Base-by-base conservation (phyloP, 2,329 filamentous ascomycete genomes). In the Neonectria ditissima region DNA sequence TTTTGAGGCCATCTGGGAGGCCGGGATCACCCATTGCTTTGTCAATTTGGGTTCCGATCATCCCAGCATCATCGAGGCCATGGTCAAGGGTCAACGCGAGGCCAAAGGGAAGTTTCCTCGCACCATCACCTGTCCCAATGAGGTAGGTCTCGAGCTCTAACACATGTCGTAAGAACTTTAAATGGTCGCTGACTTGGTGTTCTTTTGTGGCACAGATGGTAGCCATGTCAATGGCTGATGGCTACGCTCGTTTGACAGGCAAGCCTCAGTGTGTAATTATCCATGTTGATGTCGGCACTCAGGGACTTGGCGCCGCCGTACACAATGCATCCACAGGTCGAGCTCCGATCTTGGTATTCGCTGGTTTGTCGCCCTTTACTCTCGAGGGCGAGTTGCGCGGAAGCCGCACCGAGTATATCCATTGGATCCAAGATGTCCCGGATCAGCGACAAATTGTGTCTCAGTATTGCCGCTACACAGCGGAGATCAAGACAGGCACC, bases 401-500 rank as follows among this genome's bases (percentile, higher is more conserved):
- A 13, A 90, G 86, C n/a, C 84, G 92, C 57, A 94, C 91, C 1
- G 92, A 95, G 78, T 94, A 92, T 76, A 94, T 94, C 69, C 92
- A 95, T 76, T 95, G 92, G 91, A 91, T 94, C 32, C 92, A 95
- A 73, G 91, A 95, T 77, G 90, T 94, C 3, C 92, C 91, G 0
- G 91, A 95, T 72, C 92, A 95, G 77, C 92, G 91, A 76, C 86
- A 89, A 72, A 94, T 97, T 63, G 82, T 97, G 4, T 83, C 87
- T 0, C 93, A 97, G 80, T 97, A 97, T 78, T 97, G 94, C 76
- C 87, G 93, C 10, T 97, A 96, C 74, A 81, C 90, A 0, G 92
- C 85, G 4, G 94, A 97, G 80, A 89, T 97, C 77, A 94, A 94
- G 80, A 91, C 91, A 2, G 93, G 92, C 16, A 87, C 87, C 74